Evolutionary conservation across 371 early-diverging fungal species (phyloP).

Genomic region (Mucor ambiguus): DNA sequence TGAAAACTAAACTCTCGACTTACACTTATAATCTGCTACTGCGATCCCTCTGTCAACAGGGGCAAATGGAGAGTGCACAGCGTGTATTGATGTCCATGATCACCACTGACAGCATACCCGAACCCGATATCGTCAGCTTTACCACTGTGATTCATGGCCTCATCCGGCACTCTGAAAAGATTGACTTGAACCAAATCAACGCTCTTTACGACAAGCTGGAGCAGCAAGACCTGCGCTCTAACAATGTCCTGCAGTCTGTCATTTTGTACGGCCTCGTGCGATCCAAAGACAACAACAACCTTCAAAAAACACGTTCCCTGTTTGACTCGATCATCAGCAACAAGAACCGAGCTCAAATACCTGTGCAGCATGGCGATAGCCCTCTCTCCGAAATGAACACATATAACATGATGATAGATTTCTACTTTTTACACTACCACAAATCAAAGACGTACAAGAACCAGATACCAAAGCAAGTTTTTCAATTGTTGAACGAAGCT

Average conservation of each 20-base stretch:
- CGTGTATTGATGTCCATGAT: slow-evolving; percentile 32
- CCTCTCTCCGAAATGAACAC: slow-evolving; percentile 20
- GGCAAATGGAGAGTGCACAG: slow-evolving; percentile 31
- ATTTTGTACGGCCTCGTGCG: slow-evolving; percentile 36
- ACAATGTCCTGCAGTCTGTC: slow-evolving; percentile 31
- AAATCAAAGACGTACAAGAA: slow-evolving; percentile 13
- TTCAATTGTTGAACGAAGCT: slow-evolving; percentile 30
- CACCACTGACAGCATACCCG: slow-evolving; percentile 28
- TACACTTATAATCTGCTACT: slow-evolving; percentile 39
- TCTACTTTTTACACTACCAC: slow-evolving; percentile 39
- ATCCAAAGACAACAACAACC: background rate
- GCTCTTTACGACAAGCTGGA: slow-evolving; percentile 30
- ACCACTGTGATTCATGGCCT: slow-evolving; percentile 46
- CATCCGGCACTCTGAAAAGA: slow-evolving; percentile 12
- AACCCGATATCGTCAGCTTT: slow-evolving; percentile 45
- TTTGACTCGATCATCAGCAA: slow-evolving; percentile 27
- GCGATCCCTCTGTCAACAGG: slow-evolving; percentile 27
- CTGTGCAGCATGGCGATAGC: slow-evolving; percentile 8
- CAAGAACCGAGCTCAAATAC: slow-evolving; percentile 8
- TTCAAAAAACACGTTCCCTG: slow-evolving; percentile 14
- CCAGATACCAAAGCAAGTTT: slow-evolving; percentile 21
- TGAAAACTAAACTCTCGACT: slow-evolving; percentile 13
- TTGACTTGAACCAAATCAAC: slow-evolving; percentile 17
- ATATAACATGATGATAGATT: slow-evolving; percentile 52
- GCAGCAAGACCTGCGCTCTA: slow-evolving; percentile 19